A percentile compares a stretch with the other conserved stretches of the same genome.
Conservation (phyloP, 805 yeast species). For the Candida xiaguanensis region DNA sequence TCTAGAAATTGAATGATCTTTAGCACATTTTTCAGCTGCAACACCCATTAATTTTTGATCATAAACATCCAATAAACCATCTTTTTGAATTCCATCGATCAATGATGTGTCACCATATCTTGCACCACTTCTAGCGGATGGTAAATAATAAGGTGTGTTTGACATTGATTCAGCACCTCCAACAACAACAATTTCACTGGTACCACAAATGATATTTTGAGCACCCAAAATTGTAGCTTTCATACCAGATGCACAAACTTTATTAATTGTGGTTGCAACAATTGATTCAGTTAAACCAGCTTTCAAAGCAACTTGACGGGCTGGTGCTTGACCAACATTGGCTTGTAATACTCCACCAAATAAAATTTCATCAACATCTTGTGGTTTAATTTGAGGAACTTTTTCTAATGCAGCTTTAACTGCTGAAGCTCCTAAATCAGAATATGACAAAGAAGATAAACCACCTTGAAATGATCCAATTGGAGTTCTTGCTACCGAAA, state of each 20-base stretch:
- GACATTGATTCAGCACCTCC: conserved; percentile 99
- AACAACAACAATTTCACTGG: conserved; percentile 88
- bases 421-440: conserved; percentile 90
- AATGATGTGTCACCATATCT: conserved; percentile 80
- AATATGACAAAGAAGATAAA: conserved; percentile 67
- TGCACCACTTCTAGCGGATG: conserved; percentile 81
- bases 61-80: conserved; percentile 92
- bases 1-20: conserved; percentile 71
- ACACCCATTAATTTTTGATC: conserved; percentile 90
- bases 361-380: conserved; percentile 80
- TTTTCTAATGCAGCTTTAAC: conserved; percentile 83
- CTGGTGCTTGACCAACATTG: conserved; percentile 95
- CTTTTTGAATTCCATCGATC: conserved; percentile 88
- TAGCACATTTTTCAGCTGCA: conserved; percentile 95
- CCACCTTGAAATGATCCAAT: conserved; percentile 91
- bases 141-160: conserved; percentile 89
- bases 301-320: conserved; percentile 92
- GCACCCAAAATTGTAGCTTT: conserved; percentile 89
- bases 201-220: conserved; percentile 83
- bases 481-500: conserved; percentile 90
- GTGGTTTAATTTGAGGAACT: conserved; percentile 75
- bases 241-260: conserved; percentile 96
- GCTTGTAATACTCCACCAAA: conserved; percentile 94
- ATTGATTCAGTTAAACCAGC: conserved; percentile 81
- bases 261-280: conserved; percentile 88